Evolutionary conservation across 2,329 filamentous ascomycete species (phyloP).

Genomic region (Exophiala lecanii-corni): DNA sequence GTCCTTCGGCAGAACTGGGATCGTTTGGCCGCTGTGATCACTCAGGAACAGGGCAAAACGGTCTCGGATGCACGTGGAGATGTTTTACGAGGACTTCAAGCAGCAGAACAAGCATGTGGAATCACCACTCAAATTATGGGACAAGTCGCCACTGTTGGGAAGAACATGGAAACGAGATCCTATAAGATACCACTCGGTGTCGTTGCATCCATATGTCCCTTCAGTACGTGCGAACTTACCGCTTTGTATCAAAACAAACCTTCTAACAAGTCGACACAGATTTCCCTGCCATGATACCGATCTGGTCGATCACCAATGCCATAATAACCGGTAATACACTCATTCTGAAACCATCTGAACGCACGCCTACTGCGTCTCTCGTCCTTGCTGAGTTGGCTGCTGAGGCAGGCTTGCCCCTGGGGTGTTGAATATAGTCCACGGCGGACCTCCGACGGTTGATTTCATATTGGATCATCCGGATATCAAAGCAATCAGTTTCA

Average conservation of each 20-base stretch:
- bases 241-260: no score
- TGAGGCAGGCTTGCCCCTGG: conserved; percentile 62
- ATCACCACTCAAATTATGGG: conserved; percentile 63
- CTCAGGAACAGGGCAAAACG: conserved; percentile 64
- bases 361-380: conserved; percentile 62
- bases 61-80: conserved; percentile 64
- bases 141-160: conserved; percentile 62
- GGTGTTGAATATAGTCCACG: conserved; percentile 64
- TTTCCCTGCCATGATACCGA: conserved; percentile 67
- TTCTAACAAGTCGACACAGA: no score
- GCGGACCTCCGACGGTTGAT: conserved; percentile 60
- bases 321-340: conserved; percentile 60
- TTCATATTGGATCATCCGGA: conserved; percentile 64
- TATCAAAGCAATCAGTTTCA: conserved; percentile 66
- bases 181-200: conserved; percentile 63
- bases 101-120: conserved; percentile 62
- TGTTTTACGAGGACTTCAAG: conserved; percentile 61
- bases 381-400: conserved; percentile 60
- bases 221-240: no score
- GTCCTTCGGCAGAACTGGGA: conserved; percentile 63
- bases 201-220: conserved; percentile 62
- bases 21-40: conserved; percentile 60
- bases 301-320: conserved; percentile 63
- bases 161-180: conserved; percentile 65
- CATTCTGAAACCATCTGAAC: conserved; percentile 62